Percentiles rank a stretch among this genome's conserved stretches.
Conservation (phyloP, 202 grass and related monocot genomes). For the Elaeis oleifera region DNA sequence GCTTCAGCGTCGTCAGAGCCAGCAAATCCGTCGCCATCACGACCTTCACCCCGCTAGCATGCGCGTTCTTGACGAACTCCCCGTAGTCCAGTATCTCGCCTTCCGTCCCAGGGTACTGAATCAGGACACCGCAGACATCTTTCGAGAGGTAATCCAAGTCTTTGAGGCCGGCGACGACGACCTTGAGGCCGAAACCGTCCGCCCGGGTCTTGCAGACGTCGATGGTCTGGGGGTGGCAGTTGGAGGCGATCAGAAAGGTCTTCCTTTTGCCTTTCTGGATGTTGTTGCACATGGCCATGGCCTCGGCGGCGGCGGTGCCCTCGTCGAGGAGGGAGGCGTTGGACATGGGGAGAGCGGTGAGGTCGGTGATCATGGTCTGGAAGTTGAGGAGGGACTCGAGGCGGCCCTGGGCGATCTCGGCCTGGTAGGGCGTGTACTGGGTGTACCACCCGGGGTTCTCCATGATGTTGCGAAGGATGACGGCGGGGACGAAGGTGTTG, state of each 20-base stretch:
- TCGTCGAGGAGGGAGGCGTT: conserved; percentile 93
- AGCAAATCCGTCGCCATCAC: conserved; percentile 95
- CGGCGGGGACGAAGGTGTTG: conserved; percentile 62
- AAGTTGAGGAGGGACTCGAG: conserved; percentile 97
- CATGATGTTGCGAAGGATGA: conserved; percentile 92
- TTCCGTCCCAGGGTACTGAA: conserved; percentile 90
- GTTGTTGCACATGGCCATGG: conserved; percentile 97
- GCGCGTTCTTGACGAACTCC: conserved; percentile 75
- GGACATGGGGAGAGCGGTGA: conserved; percentile 93
- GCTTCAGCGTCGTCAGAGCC: conserved; percentile 66
- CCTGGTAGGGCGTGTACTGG: conserved; percentile 99
- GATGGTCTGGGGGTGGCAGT: conserved; percentile 93
- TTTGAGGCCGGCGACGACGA: conserved; percentile 62
- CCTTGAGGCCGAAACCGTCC: conserved; percentile 63
- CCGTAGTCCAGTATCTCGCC: conserved; percentile 87
- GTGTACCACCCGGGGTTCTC: conserved; percentile 99
- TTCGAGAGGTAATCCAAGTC: conserved; percentile 68
- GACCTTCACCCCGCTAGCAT: conserved; percentile 78
- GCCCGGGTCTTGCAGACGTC: conserved; percentile 87
- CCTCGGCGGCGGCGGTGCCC: conserved; percentile 91
- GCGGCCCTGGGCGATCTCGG: conserved; percentile 95
- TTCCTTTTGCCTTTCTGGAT: conserved; percentile 83
- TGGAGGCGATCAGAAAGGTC: conserved; percentile 85
- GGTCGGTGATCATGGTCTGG: conserved; percentile 91
- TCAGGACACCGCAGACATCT: conserved; percentile 84